A percentile compares a stretch with the other conserved stretches of the same genome.
Conservation (phyloP, 2,329 filamentous ascomycete species). For the Elsinoe fawcettii region DNA sequence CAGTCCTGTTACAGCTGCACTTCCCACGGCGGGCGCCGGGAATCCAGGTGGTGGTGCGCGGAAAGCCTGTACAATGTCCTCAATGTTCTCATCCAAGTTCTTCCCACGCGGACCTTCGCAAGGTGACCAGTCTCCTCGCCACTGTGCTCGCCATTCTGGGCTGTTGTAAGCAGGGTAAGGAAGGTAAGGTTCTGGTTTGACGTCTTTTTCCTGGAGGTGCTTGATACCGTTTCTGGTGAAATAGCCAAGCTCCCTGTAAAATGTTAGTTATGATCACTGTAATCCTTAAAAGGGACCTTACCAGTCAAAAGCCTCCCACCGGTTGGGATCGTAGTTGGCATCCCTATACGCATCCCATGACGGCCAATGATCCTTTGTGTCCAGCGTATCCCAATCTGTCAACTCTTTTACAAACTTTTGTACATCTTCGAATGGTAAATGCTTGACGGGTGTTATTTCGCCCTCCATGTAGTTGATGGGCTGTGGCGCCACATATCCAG, state of each 20-base stretch:
- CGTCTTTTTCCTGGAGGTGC: conserved; percentile 22
- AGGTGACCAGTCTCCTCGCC: conserved; percentile 52
- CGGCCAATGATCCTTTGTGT: conserved; percentile 37
- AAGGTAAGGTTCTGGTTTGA: conserved; percentile 51
- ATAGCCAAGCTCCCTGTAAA: conserved; percentile 30
- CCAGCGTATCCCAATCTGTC: conserved; percentile 34
- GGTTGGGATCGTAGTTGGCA: conserved; percentile 40
- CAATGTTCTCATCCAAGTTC: conserved; percentile 46
- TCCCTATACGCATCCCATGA: conserved; percentile 37
- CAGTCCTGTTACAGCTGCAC: conserved; percentile 52
- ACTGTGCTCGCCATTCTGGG: conserved; percentile 49
- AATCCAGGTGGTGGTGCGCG: conserved; percentile 50
- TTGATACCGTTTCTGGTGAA: conserved; percentile 31
- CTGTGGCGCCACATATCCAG: background rate
- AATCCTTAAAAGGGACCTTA: conserved; percentile 18
- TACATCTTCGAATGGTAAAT: conserved; percentile 16
- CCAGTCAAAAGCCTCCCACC: conserved; percentile 40
- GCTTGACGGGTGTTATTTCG: conserved; percentile 15
- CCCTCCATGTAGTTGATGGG: conserved; percentile 4
- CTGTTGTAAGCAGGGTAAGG: conserved; percentile 67
- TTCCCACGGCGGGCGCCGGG: conserved; percentile 55
- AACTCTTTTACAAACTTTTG: conserved; percentile 35
- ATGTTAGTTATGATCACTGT: conserved; percentile 16
- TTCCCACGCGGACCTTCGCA: conserved; percentile 55
- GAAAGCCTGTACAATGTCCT: conserved; percentile 59